phyloP scores from a whole-genome alignment of 1,284 basidiomycete genomes.

The Tylopilus sp. region DNA sequence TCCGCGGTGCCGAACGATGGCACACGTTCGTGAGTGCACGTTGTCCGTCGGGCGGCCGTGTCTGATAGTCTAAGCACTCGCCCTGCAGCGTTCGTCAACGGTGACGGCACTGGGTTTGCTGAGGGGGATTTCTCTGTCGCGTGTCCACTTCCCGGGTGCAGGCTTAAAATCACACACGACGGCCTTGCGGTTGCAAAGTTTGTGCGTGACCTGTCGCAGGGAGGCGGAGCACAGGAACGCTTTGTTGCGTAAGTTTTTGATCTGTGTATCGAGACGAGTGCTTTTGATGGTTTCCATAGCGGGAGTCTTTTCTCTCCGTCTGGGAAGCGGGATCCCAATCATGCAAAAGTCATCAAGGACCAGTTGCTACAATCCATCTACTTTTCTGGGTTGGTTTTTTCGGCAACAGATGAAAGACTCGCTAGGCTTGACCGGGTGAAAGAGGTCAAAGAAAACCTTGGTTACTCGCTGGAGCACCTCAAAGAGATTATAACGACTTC shows the following conservation, averaged over 20 bases:
- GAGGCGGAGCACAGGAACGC: constrained; percentile 11
- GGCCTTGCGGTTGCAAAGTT: constrained; percentile 37
- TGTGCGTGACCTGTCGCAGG: constrained; percentile 29
- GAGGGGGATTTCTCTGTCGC: constrained; percentile 29
- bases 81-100: constrained; percentile 31
- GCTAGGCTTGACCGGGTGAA: constrained; percentile 23
- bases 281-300: constrained; percentile 16
- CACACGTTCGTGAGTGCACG: constrained; percentile 31
- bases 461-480: constrained; percentile 25
- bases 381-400: constrained; percentile 14
- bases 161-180: constrained; percentile 30
- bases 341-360: constrained; percentile 27
- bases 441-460: constrained; percentile 28
- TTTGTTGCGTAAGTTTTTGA: constrained; percentile 22
- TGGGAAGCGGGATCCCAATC: constrained; percentile 20
- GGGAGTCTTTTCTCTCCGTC: constrained; percentile 32
- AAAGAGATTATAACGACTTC: constrained; percentile 17
- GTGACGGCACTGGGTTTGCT: constrained; percentile 33
- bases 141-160: constrained; percentile 33
- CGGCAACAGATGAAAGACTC: constrained; percentile 16
- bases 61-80: background rate
- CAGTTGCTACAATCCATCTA: constrained; percentile 23
- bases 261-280: background rate
- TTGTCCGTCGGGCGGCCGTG: background rate
- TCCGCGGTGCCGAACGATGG: constrained; percentile 32